Evolutionary conservation across 495 filamentous ascomycete genomes (phyloP).

Genomic region (Thozetella sp.): DNA sequence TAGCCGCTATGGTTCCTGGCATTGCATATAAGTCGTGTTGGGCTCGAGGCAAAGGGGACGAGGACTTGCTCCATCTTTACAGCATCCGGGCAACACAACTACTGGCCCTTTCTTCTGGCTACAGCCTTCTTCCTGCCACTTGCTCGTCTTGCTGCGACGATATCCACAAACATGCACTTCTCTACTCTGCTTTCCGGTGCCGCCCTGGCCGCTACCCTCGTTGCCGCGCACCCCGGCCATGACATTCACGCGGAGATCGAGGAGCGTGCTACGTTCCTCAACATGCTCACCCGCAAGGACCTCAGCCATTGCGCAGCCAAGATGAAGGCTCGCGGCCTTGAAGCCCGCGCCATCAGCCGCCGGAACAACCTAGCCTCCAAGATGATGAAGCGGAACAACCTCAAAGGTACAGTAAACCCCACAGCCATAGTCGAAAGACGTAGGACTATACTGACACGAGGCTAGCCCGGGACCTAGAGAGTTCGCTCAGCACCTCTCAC

Average conservation of each 20-base stretch:
- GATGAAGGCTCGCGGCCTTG: slow-evolving; percentile 49
- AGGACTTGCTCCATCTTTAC: not conserved
- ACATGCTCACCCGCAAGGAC: slow-evolving; percentile 34
- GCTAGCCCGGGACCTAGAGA: slow-evolving; percentile 36
- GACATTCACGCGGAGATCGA: slow-evolving; percentile 44
- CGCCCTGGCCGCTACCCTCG: slow-evolving; percentile 13
- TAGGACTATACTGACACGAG: slow-evolving; percentile 9
- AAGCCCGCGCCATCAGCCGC: slow-evolving; percentile 43
- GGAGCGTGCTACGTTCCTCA: slow-evolving; percentile 44
- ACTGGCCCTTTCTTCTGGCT: not conserved
- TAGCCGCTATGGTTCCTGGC: not conserved
- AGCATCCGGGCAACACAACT: not conserved
- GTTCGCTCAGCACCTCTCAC: slow-evolving; percentile 3
- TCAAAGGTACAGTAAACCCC: slow-evolving; percentile 16
- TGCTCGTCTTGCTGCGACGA: not conserved
- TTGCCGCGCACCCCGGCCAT: slow-evolving; percentile 48
- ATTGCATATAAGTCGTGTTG: not conserved
- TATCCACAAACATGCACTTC: slow-evolving; percentile 16
- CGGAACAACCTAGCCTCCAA: slow-evolving; percentile 28
- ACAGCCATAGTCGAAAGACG: not conserved
- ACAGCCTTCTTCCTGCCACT: not conserved
- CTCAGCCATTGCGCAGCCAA: slow-evolving; percentile 48
- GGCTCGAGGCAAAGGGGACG: too few species aligned
- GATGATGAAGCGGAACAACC: slow-evolving; percentile 18
- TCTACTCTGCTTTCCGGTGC: slow-evolving; percentile 8